Percentiles rank a stretch among this genome's conserved stretches.
phyloP scores from a whole-genome alignment of 129 eudicot species.

The Tagetes erecta region DNA sequence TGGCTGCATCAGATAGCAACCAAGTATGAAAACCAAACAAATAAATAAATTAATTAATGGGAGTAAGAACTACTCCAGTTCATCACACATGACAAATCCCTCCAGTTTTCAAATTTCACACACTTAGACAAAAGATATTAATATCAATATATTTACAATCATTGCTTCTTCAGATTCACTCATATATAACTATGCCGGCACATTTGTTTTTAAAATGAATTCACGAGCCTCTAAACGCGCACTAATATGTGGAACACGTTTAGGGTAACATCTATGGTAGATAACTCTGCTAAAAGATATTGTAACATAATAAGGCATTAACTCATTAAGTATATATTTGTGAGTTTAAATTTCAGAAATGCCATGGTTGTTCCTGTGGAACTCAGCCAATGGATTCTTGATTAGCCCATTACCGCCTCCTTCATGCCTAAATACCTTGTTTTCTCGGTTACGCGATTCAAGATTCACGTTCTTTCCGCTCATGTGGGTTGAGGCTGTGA shows the following conservation, averaged over 20 bases:
- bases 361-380: conserved; percentile 37
- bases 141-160: conserved; percentile 29
- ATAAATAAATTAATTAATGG: neutral
- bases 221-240: conserved; percentile 19
- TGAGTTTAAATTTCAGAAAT: conserved; percentile 39
- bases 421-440: conserved; percentile 36
- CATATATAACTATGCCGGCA: conserved; percentile 1
- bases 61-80: conserved; percentile 4
- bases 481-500: conserved; percentile 31
- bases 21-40: conserved; percentile 4
- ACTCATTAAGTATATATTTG: neutral
- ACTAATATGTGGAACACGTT: neutral
- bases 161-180: conserved; percentile 15
- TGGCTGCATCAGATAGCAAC: neutral
- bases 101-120: neutral
- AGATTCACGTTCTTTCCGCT: conserved; percentile 30
- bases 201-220: neutral
- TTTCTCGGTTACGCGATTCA: conserved; percentile 35
- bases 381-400: conserved; percentile 82
- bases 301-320: conserved; percentile 21
- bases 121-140: neutral
- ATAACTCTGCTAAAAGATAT: conserved; percentile 3
- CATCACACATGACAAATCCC: neutral
- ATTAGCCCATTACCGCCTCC: conserved; percentile 57
- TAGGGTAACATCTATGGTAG: neutral